Base-by-base conservation (phyloP, 768 basidiomycete species). In the Boletus eberwhitei region DNA sequence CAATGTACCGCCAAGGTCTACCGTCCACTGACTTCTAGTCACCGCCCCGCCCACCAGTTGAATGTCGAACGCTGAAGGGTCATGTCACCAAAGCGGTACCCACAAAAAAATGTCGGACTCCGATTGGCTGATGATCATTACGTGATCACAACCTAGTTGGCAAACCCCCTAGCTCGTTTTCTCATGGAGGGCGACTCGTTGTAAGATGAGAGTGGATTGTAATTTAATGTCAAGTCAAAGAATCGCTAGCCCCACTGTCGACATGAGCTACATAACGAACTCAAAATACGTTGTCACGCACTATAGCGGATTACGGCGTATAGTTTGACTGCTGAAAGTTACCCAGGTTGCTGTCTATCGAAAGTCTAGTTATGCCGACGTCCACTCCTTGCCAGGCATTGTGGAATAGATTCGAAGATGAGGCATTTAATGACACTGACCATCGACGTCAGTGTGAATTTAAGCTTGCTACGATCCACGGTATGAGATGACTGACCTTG, bases 91-190 rank as follows among this genome's bases (percentile, higher is more conserved):
- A 13, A 26, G 53, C 54, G 52, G 56, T 66, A 58, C 57, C 8
- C 54, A 22, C 24, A 12, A 52, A 64, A 64, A 66, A 31, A 52
- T 57, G n/a, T 53, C 11, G 19, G 24, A 16, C 29, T 41, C 57
- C 51, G 36, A 63, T 57, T 63, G 57, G 57, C 7, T 29, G 40
- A 19, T 39, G 22, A n/a, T 21, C 9, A 37, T 48, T 48, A 66
- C 56, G 62, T 60, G 54, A 49, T 40, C 35, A 22, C 13, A 21
- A 14, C 41, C 13, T 19, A 21, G 19, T 35, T 32, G n/a, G 31
- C 8, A 9, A 8, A 14, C 7, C 12, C 44, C 13, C 21, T 24
- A 36, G 3, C 14, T 22, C 2, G 21, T 6, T 16, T 21, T 49
- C 40, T 44, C n/a, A 29, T 21, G 36, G 12, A 22, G 8, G 17